A percentile compares a stretch with the other conserved stretches of the same genome.
Conservation (phyloP, 257 asterid genomes). For the Nicotiana tomentosiformis region DNA sequence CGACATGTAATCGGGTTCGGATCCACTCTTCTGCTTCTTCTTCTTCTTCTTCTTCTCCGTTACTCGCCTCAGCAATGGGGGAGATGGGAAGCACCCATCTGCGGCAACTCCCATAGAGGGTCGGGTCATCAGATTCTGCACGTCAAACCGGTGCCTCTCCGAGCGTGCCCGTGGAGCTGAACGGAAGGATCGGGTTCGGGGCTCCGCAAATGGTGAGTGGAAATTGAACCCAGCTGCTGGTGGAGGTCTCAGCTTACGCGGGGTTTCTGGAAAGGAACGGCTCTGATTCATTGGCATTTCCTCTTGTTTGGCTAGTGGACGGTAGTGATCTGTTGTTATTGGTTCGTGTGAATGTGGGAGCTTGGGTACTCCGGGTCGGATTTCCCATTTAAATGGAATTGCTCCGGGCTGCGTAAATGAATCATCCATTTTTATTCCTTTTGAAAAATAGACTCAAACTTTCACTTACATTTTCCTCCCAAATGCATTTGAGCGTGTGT, state of each 20-base stretch:
- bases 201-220: conserved; percentile 20
- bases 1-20: conserved; percentile 30
- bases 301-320: not conserved
- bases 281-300: not conserved
- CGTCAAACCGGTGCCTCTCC: conserved; percentile 8
- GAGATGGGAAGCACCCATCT: conserved; percentile 52
- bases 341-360: conserved; percentile 10
- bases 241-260: conserved; percentile 55
- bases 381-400: conserved; percentile 84
- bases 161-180: conserved; percentile 33
- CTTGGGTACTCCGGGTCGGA: conserved; percentile 85
- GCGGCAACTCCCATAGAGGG: not conserved
- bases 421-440: conserved; percentile 37
- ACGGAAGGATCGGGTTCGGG: conserved; percentile 29
- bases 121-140: conserved; percentile 15
- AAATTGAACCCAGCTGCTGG: conserved; percentile 41
- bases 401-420: conserved; percentile 65
- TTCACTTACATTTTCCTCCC: not conserved
- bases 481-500: not conserved
- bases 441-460: not conserved
- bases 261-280: conserved; percentile 18
- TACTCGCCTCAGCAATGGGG: conserved; percentile 16
- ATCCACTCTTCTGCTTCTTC: not conserved
- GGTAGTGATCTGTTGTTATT: not conserved
- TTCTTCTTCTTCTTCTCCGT: conserved; percentile 13